Conservation (phyloP, 305 asterid species). For the Solanum hybrid region DNA sequence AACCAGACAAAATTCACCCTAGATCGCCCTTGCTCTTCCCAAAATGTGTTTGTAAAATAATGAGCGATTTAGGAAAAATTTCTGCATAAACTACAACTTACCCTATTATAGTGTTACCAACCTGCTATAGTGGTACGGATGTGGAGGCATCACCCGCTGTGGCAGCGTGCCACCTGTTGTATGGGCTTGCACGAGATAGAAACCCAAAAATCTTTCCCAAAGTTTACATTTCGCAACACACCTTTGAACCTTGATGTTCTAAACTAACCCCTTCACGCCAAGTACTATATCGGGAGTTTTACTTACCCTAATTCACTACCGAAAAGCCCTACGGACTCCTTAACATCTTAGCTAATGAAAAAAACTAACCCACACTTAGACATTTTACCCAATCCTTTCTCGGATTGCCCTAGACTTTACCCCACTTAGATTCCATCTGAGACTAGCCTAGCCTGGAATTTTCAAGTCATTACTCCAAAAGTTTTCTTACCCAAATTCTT, state of each 20-base stretch:
- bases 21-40: neutral
- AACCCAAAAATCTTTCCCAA: neutral
- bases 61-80: neutral
- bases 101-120: neutral
- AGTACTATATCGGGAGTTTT: neutral
- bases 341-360: neutral
- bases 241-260: neutral
- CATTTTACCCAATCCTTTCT: neutral
- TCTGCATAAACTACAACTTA: neutral
- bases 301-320: neutral
- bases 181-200: neutral
- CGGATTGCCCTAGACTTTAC: neutral
- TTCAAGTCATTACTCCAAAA: neutral
- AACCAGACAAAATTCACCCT: neutral
- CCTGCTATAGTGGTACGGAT: neutral
- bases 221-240: neutral
- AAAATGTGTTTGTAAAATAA: neutral
- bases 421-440: neutral
- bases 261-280: neutral
- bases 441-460: neutral
- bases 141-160: neutral
- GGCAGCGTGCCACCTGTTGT: neutral
- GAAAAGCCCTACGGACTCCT: neutral
- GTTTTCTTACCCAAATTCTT: neutral
- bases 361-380: neutral